Evolutionary conservation across 2,329 filamentous ascomycete genomes (phyloP).

Genomic region (Dryadomyces quercus-mongolicae): DNA sequence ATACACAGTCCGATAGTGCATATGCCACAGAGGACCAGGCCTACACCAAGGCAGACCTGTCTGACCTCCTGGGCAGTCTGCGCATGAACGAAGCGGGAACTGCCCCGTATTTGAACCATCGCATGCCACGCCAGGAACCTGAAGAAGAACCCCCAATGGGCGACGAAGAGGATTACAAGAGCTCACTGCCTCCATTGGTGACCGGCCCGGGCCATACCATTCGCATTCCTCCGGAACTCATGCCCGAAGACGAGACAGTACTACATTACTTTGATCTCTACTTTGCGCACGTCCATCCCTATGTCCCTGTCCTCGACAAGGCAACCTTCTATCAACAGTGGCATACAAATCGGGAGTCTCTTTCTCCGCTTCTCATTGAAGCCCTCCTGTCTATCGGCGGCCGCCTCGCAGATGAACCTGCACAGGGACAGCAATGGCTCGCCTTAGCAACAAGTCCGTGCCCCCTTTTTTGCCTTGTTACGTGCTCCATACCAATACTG

Average conservation of each 20-base stretch:
- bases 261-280: slow-evolving; percentile 82
- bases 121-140: slow-evolving; percentile 22
- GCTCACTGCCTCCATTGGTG: slow-evolving; percentile 54
- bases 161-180: slow-evolving; percentile 59
- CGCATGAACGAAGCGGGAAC: slow-evolving; percentile 80
- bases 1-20: slow-evolving; percentile 31
- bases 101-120: slow-evolving; percentile 71
- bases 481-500: background rate
- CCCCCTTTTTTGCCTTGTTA: slow-evolving; percentile 13
- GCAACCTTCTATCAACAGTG: slow-evolving; percentile 78
- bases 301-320: slow-evolving; percentile 80
- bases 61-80: slow-evolving; percentile 72
- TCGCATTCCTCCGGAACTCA: slow-evolving; percentile 81
- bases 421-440: slow-evolving; percentile 84
- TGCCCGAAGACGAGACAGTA: slow-evolving; percentile 77
- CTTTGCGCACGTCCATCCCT: slow-evolving; percentile 83
- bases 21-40: slow-evolving; percentile 35
- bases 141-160: slow-evolving; percentile 51
- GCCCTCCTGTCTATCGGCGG: slow-evolving; percentile 85
- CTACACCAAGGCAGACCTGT: slow-evolving; percentile 59
- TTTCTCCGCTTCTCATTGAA: slow-evolving; percentile 81
- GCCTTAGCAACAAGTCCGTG: slow-evolving; percentile 68
- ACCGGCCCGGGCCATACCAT: slow-evolving; percentile 64
- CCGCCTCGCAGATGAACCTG: slow-evolving; percentile 68
- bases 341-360: slow-evolving; percentile 67